Conservation (phyloP, 192 early-diverging fungal species). For the Diversispora epigaea region DNA sequence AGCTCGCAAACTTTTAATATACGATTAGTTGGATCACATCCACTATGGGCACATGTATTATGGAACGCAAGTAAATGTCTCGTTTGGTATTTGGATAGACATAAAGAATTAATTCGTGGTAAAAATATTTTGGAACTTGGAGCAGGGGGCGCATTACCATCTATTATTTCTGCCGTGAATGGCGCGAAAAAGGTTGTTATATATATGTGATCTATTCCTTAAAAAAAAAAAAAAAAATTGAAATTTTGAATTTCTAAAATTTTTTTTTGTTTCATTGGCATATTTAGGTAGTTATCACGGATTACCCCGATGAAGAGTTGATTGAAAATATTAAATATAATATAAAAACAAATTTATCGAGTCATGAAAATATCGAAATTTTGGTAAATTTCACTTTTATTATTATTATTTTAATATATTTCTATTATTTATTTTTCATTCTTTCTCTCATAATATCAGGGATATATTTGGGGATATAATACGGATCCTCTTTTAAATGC, state of each 20-base stretch:
- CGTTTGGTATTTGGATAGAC: slow-evolving; percentile 73
- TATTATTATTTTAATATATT: neutral
- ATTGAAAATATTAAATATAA: slow-evolving; percentile 76
- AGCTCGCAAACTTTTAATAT: slow-evolving; percentile 2
- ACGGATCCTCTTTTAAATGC: slow-evolving; percentile 37
- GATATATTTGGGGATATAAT: slow-evolving; percentile 72
- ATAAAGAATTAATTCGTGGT: slow-evolving; percentile 54
- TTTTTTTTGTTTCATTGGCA: neutral
- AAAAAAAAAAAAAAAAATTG: neutral
- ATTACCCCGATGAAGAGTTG: slow-evolving; percentile 77
- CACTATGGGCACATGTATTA: slow-evolving; percentile 84
- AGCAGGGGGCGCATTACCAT: slow-evolving; percentile 80
- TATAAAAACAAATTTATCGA: slow-evolving; percentile 49
- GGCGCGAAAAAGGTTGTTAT: slow-evolving; percentile 60
- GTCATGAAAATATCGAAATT: neutral
- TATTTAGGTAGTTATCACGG: slow-evolving; percentile 60
- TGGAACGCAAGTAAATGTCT: slow-evolving; percentile 90
- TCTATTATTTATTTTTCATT: slow-evolving; percentile 12
- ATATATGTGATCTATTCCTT: neutral
- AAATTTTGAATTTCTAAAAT: neutral
- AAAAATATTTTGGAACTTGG: slow-evolving; percentile 82
- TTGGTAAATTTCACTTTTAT: slow-evolving; percentile 1
- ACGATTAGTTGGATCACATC: slow-evolving; percentile 69
- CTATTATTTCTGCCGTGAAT: slow-evolving; percentile 68
- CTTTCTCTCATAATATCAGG: slow-evolving; percentile 45